A percentile compares a stretch with the other conserved stretches of the same genome.
phyloP scores from a whole-genome alignment of 495 filamentous ascomycete genomes.

The Lasiosphaeria miniovina region DNA sequence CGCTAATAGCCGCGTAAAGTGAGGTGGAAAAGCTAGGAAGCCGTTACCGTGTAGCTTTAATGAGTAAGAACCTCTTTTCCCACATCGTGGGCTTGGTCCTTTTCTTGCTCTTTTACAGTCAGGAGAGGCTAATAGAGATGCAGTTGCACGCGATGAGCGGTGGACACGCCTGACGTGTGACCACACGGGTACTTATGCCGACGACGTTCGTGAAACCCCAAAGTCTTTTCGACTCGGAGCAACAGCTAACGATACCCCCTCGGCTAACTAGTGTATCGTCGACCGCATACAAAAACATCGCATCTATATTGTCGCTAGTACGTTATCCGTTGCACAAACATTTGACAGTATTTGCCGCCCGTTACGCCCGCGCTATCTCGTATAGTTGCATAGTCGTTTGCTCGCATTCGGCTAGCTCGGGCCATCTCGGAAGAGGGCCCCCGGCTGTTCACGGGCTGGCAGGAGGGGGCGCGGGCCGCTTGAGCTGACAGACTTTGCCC shows the following conservation, averaged over 20 bases:
- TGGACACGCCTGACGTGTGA: constrained; percentile 82
- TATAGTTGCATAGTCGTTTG: no score
- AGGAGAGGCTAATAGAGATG: constrained; percentile 8
- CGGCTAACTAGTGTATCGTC: constrained; percentile 61
- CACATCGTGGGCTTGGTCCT: not conserved
- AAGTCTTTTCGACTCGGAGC: not conserved
- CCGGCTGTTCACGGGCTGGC: not conserved
- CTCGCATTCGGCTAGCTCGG: no score
- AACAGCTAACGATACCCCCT: not conserved
- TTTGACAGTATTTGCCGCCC: not conserved
- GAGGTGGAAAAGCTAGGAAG: constrained; percentile 91
- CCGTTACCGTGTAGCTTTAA: constrained; percentile 83
- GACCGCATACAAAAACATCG: constrained; percentile 74
- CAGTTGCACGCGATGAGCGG: constrained; percentile 85
- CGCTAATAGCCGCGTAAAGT: constrained; percentile 42
- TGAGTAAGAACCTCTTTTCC: constrained; percentile 31
- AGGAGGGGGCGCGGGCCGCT: not conserved
- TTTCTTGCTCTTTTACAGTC: no score
- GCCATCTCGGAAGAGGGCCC: not conserved
- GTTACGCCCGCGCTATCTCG: not conserved
- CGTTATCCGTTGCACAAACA: constrained; percentile 1
- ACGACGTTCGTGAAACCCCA: constrained; percentile 52
- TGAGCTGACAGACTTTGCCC: not conserved
- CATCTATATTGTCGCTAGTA: constrained; percentile 74
- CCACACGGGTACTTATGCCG: constrained; percentile 90